A percentile compares a stretch with the other conserved stretches of the same genome.
phyloP scores from a whole-genome alignment of 495 filamentous ascomycete species.

The Beverwykella pulmonaria region DNA sequence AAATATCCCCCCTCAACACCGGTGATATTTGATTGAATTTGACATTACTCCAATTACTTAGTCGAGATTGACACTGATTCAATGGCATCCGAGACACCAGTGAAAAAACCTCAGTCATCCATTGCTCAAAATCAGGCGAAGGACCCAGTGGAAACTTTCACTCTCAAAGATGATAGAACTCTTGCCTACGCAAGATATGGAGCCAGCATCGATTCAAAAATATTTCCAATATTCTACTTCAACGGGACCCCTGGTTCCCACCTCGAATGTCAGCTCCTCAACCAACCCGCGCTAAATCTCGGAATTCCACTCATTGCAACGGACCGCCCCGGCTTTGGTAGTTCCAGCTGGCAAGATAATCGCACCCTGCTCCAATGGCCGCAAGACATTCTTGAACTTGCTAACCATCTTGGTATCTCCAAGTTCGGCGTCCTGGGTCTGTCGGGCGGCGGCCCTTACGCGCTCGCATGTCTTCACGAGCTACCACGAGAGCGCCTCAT shows the following conservation, averaged over 20 bases:
- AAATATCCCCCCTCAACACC: too few relatives aligned
- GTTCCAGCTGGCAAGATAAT: constrained; percentile 47
- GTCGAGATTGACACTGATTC: too few relatives aligned
- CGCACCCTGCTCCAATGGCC: constrained; percentile 50
- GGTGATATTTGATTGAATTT: too few relatives aligned
- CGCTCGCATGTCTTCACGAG: constrained; percentile 50
- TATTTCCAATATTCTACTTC: constrained; percentile 48
- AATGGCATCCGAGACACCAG: too few relatives aligned
- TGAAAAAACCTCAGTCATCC: background rate
- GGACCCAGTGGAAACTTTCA: constrained; percentile 33
- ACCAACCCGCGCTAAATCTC: constrained; percentile 39
- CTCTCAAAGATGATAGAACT: constrained; percentile 47
- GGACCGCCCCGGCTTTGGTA: constrained; percentile 53
- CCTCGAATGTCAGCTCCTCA: constrained; percentile 45
- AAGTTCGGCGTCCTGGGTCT: constrained; percentile 51
- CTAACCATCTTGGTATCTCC: constrained; percentile 43
- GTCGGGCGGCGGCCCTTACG: constrained; percentile 54
- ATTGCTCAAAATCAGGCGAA: constrained; percentile 21
- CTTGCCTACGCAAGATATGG: constrained; percentile 52
- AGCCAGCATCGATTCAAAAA: constrained; percentile 32
- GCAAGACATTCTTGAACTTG: constrained; percentile 47
- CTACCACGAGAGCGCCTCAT: constrained; percentile 45
- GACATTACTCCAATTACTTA: too few relatives aligned
- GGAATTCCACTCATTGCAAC: constrained; percentile 47
- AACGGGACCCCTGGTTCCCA: constrained; percentile 53